A percentile compares a stretch with the other conserved stretches of the same genome.
Evolutionary conservation across 2,329 filamentous ascomycete species (phyloP).

Genomic region (Harringtonia lauricola): DNA sequence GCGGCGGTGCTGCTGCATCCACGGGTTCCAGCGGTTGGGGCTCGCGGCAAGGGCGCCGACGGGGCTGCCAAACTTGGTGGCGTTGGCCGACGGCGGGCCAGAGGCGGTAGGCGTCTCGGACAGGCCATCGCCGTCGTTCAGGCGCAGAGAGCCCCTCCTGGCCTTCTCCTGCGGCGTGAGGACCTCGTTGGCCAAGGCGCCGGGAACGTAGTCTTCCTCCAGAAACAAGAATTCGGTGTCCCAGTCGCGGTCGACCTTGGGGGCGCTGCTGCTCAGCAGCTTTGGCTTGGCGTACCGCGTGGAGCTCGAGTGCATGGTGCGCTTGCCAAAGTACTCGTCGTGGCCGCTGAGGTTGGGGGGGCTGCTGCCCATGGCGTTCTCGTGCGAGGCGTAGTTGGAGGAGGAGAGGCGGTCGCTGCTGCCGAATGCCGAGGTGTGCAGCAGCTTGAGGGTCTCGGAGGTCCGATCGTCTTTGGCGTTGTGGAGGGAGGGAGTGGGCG

Average conservation of each 20-base stretch:
- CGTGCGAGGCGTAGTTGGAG: conserved; percentile 14
- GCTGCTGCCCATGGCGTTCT: conserved; percentile 29
- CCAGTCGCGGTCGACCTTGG: conserved; percentile 54
- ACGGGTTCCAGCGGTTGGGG: conserved; percentile 50
- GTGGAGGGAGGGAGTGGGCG: conserved; percentile 64
- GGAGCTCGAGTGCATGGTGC: conserved; percentile 56
- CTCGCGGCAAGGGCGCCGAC: conserved; percentile 28
- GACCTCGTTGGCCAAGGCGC: conserved; percentile 49
- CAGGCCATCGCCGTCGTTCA: conserved; percentile 25
- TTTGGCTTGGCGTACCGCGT: conserved; percentile 53
- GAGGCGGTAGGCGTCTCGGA: conserved; percentile 27
- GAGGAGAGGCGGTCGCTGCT: conserved; percentile 50
- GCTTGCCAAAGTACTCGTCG: conserved; percentile 57
- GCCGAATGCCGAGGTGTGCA: conserved; percentile 59
- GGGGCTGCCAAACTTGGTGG: conserved; percentile 51
- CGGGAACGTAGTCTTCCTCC: conserved; percentile 82
- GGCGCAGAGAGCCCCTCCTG: conserved; percentile 47
- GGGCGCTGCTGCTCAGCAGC: conserved; percentile 52
- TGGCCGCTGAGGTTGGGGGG: conserved; percentile 32
- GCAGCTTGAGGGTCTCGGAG: conserved; percentile 51
- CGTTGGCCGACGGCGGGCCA: conserved; percentile 16
- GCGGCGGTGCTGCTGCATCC: conserved; percentile 26
- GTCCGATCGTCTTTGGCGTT: conserved; percentile 49
- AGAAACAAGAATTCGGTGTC: conserved; percentile 59
- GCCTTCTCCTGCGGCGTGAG: conserved; percentile 58